Evolutionary conservation across 2,329 filamentous ascomycete species (phyloP), one percentile per base, ranked within the genome.

Genomic region (Pseudopyricularia cyperi): DNA sequence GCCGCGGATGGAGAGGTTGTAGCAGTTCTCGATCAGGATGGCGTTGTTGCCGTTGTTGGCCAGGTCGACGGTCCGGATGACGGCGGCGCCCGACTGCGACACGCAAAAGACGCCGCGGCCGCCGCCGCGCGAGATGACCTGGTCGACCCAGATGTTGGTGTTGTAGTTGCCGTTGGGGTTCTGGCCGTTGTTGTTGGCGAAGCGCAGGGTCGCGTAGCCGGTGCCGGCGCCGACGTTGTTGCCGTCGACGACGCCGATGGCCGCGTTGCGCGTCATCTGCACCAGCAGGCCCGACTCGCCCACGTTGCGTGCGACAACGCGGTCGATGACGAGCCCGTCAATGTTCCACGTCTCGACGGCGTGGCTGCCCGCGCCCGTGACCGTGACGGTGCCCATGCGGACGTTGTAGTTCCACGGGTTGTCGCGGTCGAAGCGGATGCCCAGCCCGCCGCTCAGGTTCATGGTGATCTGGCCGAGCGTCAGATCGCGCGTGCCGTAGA

Each of bases 271-370:
- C 0, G 75, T 75, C 39, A 68, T 71, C 52, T 80, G 76, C 30
- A 80, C 62, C 15, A 80, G 66, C n/a, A 80, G 57, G 0, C 76
- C 77, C n/a, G 65, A 76, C 62, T 80, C 76, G 42, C 75, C 76
- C 2, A 76, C 71, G 54, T 80, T 65, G 8, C 66, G 65, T 1
- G 76, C 77, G 34, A 79, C 72, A 42, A 80, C 76, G 17, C 66
- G 63, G 56, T 69, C 68, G 57, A 80, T 74, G 1, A 61, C 66
- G 2, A 80, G 67, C 11, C 73, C 71, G 55, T 79, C 71, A 42
- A 80, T 79, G 61, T 80, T 80, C 74, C 75, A 80, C 0, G 73
- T 76, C 63, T 80, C 77, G 33, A 80, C 74, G 3, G 74, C 75
- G 58, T 80, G 77, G 58, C 72, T 76, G 6, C 72, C 65, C 7